These are phyloP conservation scores for Lachancea nothofagi DNA, from an alignment of 805 yeast species.

Conservation along the genomic window DNA sequence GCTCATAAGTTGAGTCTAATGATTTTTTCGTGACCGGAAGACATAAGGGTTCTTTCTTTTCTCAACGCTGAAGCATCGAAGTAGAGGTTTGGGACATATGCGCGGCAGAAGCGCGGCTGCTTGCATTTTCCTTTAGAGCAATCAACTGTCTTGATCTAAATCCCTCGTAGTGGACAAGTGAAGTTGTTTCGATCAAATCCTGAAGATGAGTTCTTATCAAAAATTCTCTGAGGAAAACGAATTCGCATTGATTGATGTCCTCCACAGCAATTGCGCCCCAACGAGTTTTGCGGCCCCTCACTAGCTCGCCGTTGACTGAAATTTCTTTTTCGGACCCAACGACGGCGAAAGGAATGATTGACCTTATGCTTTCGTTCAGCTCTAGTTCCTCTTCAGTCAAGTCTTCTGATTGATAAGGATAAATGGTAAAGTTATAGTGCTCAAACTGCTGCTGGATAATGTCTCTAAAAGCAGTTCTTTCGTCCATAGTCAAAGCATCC, in stretches of 20 bases:
- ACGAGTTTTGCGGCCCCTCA: slow-evolving; percentile 85
- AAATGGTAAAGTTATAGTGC: slow-evolving; percentile 66
- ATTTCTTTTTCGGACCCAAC: slow-evolving; percentile 84
- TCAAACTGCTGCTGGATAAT: slow-evolving; percentile 71
- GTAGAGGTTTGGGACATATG: slow-evolving; percentile 28
- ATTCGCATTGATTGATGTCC: slow-evolving; percentile 93
- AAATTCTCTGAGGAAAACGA: slow-evolving; percentile 88
- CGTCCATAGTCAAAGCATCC: slow-evolving; percentile 82
- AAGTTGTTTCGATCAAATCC: slow-evolving; percentile 90
- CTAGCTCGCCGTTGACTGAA: slow-evolving; percentile 67
- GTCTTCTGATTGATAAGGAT: slow-evolving; percentile 74
- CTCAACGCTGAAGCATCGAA: slow-evolving; percentile 19
- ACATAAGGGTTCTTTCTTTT: background rate
- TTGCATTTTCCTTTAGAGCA: slow-evolving; percentile 88
- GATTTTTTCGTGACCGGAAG: too few species aligned
- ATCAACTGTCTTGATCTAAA: slow-evolving; percentile 92
- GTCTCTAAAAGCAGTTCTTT: slow-evolving; percentile 73
- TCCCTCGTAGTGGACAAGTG: slow-evolving; percentile 81
- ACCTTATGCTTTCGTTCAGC: slow-evolving; percentile 66
- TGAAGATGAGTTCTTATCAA: slow-evolving; percentile 92
- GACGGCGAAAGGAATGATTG: slow-evolving; percentile 86
- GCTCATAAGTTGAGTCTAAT: too few species aligned
- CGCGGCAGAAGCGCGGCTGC: slow-evolving; percentile 34
- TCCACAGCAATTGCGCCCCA: slow-evolving; percentile 95
- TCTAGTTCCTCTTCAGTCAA: slow-evolving; percentile 67